Conservation (phyloP, 2,329 filamentous ascomycete genomes). For the Rutstroemia sp. region DNA sequence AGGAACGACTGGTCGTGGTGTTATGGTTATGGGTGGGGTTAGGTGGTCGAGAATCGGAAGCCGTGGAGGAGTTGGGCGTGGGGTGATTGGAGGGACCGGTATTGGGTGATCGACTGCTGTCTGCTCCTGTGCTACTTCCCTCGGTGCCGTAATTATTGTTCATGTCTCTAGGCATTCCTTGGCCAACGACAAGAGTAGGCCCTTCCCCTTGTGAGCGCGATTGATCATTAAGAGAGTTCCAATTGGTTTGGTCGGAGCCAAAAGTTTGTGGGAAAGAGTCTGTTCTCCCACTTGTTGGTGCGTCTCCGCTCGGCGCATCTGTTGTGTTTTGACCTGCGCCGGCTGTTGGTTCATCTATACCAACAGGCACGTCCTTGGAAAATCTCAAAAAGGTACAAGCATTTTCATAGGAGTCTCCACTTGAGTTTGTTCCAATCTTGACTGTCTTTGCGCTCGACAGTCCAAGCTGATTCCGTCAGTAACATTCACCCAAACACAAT, state of each 20-base stretch:
- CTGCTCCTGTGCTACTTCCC: conserved; percentile 34
- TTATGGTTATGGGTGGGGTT: conserved; percentile 20
- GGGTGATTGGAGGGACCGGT: conserved; percentile 40
- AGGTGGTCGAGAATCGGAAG: conserved; percentile 33
- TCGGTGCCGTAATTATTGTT: conserved; percentile 10
- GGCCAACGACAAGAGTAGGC: neutral
- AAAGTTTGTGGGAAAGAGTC: conserved; percentile 5
- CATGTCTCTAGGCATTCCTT: neutral
- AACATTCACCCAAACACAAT: conserved; percentile 7
- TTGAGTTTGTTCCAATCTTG: conserved; percentile 1
- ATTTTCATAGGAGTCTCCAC: conserved; percentile 4
- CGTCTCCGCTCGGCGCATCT: neutral
- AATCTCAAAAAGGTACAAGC: conserved; percentile 16
- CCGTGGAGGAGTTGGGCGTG: conserved; percentile 51
- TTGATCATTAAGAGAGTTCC: conserved; percentile 13
- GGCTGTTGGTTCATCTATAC: neutral
- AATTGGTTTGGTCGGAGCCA: conserved; percentile 12
- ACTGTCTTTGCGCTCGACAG: conserved; percentile 18
- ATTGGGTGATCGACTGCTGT: conserved; percentile 21
- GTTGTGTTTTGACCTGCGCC: neutral
- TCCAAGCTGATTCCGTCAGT: conserved; percentile 22
- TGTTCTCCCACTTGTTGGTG: conserved; percentile 3
- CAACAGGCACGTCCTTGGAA: neutral
- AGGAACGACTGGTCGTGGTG: conserved; percentile 39
- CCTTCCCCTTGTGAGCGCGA: neutral